These are phyloP conservation scores for Immersiella caudata DNA, from an alignment of 495 filamentous ascomycete genomes.

Conservation along the genomic window DNA sequence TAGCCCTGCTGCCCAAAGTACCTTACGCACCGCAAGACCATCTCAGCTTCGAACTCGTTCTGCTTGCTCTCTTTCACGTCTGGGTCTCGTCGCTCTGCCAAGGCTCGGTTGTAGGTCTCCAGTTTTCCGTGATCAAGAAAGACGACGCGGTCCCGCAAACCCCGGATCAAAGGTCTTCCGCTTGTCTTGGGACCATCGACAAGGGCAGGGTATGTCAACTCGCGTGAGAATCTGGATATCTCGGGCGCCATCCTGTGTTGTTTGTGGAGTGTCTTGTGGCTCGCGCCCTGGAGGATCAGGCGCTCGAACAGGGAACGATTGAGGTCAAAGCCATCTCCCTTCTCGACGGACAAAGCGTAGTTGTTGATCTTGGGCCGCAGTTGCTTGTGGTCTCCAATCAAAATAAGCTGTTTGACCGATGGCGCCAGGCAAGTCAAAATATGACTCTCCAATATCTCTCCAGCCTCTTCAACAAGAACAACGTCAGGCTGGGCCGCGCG, in stretches of 20 bases:
- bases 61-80: conserved; percentile 56
- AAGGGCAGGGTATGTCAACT: conserved; percentile 66
- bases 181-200: conserved; percentile 59
- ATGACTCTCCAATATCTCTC: conserved; percentile 75
- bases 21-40: conserved; percentile 67
- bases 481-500: conserved; percentile 55
- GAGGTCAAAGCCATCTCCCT: conserved; percentile 68
- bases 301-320: conserved; percentile 76
- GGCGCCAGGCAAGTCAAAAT: conserved; percentile 64
- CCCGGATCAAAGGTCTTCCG: conserved; percentile 53
- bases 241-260: conserved; percentile 75
- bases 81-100: conserved; percentile 58
- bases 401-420: conserved; percentile 64
- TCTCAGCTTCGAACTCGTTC: conserved; percentile 69
- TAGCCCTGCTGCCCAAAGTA: conserved; percentile 82
- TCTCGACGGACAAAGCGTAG: conserved; percentile 65
- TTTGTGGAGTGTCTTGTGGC: conserved; percentile 58
- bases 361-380: conserved; percentile 72
- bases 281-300: conserved; percentile 58
- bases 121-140: conserved; percentile 65
- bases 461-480: conserved; percentile 75
- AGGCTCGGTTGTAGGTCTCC: conserved; percentile 48
- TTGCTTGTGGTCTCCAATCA: conserved; percentile 82
- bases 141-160: conserved; percentile 63
- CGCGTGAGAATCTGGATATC: conserved; percentile 63